A percentile compares a stretch with the other conserved stretches of the same genome.
phyloP scores from a whole-genome alignment of 306 rosid species.

The Astragalus membranaceus region DNA sequence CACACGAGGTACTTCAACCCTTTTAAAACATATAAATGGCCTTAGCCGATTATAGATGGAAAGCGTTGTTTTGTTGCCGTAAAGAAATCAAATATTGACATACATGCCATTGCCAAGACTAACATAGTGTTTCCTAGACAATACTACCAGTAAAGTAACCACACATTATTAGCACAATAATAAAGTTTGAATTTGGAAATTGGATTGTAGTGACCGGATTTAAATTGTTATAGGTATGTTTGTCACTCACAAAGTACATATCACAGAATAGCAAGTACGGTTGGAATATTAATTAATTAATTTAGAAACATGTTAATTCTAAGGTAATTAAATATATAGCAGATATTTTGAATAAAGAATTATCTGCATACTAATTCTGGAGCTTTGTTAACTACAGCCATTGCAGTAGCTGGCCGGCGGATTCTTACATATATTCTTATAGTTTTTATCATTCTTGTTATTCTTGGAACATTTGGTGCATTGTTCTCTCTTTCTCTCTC shows the following conservation, averaged over 20 bases:
- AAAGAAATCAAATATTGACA: not conserved
- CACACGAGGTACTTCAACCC: no score
- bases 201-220: not conserved
- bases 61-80: not conserved
- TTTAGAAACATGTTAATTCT: not conserved
- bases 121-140: not conserved
- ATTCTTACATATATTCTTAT: not conserved
- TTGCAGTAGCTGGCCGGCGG: constrained; percentile 35
- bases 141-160: not conserved
- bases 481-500: not conserved
- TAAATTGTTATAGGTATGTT: not conserved
- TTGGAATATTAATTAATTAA: not conserved
- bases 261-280: not conserved
- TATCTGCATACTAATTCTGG: not conserved
- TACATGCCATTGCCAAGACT: not conserved
- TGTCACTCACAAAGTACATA: constrained; percentile 17
- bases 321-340: not conserved
- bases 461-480: not conserved
- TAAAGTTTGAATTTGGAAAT: not conserved
- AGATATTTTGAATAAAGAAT: not conserved
- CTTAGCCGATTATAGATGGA: no score
- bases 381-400: constrained; percentile 8
- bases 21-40: no score
- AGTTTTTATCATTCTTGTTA: constrained; percentile 24
- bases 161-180: not conserved